phyloP scores from a whole-genome alignment of 352 stramenopile genomes.

The Sclerospora graminicola region DNA sequence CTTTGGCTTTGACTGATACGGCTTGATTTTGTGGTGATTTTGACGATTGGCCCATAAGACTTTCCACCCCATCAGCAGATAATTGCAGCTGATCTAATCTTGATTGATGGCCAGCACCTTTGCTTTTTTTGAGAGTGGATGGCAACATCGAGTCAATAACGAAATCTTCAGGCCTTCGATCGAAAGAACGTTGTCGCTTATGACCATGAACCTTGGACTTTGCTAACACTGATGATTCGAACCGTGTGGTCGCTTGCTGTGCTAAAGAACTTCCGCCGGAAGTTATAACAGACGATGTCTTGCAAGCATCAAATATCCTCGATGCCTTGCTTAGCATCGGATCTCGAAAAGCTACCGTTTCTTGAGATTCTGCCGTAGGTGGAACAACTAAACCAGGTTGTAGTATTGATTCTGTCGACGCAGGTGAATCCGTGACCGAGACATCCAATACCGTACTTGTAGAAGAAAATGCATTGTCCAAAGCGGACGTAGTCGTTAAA shows the following conservation, averaged over 20 bases:
- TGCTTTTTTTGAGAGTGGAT: not conserved
- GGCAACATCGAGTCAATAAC: conserved; percentile 1
- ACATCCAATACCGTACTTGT: too few relatives aligned
- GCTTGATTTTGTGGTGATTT: not conserved
- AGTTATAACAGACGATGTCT: not conserved
- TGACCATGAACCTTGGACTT: not conserved
- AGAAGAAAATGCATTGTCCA: too few relatives aligned
- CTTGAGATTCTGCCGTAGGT: too few relatives aligned
- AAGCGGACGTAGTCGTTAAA: too few relatives aligned
- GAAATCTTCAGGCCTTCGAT: not conserved
- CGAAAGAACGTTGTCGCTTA: conserved; percentile 9
- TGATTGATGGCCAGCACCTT: not conserved
- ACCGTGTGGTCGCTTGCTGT: not conserved
- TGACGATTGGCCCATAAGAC: too few relatives aligned
- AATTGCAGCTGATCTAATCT: conserved; percentile 1
- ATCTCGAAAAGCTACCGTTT: not conserved
- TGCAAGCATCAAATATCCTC: not conserved
- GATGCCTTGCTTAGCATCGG: not conserved
- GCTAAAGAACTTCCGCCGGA: not conserved
- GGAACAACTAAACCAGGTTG: too few relatives aligned
- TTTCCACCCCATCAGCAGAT: not conserved
- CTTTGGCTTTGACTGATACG: not conserved
- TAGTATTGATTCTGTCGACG: too few relatives aligned
- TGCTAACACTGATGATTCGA: not conserved
- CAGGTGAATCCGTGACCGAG: too few relatives aligned